Evolutionary conservation across 176 grass and related monocot species (phyloP), one percentile per base, ranked within the genome.

Genomic region (Cenchrus fungigraminus): DNA sequence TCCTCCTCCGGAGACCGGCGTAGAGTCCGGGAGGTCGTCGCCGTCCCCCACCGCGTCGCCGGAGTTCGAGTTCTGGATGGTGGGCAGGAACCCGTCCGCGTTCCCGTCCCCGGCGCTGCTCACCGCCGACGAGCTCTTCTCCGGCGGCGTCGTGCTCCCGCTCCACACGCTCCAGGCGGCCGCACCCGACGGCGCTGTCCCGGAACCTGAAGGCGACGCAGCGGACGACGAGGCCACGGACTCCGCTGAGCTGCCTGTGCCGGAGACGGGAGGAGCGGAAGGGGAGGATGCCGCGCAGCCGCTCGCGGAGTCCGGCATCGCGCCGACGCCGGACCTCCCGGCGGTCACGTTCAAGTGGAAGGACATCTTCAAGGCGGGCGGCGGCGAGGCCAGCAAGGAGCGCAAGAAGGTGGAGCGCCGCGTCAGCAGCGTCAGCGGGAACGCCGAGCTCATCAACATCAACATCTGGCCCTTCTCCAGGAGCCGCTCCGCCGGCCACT

Each of bases 51-150:
- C 83, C 54, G 87, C 91, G 72, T 95, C 97, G 6, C 86, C 91
- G 2, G 97, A 99, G 81, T 99, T 99, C 90, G 97, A 96, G 90
- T 99, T 99, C 91, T 99, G 97, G 97, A 92, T 93, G 74, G 78
- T 99, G 4, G 93, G 90, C 68, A 88, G 57, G 62, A 91, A 94
- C 81, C 83, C 88, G 20, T 74, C 90, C 1, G 78, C 67, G 32
- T 81, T 91, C 83, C 91, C 83, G 8, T 46, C 87, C 13, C 84
- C 87, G 2, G 59, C 45, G 12, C 82, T 94, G 51, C 89, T 93
- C 86, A 95, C 97, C n/a, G 97, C 97, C 65, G 97, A 98, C 83
- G 91, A 98, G 93, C 97, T 98, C 90, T 98, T 98, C 87, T 94
- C 89, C 71, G 93, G 90, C 73, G 97, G 97, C 74, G 76, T 98